phyloP scores from a whole-genome alignment of 768 basidiomycete genomes.

The Trametes villosa region DNA sequence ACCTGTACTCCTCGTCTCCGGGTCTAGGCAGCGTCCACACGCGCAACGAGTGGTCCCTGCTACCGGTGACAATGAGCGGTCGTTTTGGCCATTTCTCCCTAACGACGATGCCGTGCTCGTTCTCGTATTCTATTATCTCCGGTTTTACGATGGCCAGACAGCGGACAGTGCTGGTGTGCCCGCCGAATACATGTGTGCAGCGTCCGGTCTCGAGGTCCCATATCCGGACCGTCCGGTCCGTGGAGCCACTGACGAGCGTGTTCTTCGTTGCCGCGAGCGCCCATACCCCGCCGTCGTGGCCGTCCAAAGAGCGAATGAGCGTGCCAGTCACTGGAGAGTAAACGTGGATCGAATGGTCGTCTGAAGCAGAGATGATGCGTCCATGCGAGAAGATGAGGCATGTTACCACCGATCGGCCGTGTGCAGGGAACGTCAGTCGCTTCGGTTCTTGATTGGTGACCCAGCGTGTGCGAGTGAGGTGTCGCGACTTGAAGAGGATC shows the following conservation, averaged over 20 bases:
- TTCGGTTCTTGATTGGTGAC: conserved; percentile 71
- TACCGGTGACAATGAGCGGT: conserved; percentile 74
- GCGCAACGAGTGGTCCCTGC: conserved; percentile 65
- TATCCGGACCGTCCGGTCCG: conserved; percentile 90
- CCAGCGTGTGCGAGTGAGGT: conserved; percentile 82
- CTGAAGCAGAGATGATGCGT: conserved; percentile 95
- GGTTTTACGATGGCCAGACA: conserved; percentile 97
- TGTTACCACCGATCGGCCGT: conserved; percentile 91
- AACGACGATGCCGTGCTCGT: conserved; percentile 59
- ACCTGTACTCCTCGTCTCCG: conserved; percentile 76
- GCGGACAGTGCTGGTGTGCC: conserved; percentile 95
- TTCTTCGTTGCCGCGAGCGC: conserved; percentile 90
- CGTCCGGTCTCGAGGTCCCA: conserved; percentile 83
- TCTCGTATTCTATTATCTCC: conserved; percentile 77
- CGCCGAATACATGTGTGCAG: conserved; percentile 93
- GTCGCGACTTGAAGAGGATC: conserved; percentile 89
- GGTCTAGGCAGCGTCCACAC: conserved; percentile 72
- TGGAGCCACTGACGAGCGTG: conserved; percentile 88
- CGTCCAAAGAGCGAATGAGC: conserved; percentile 73
- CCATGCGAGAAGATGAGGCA: conserved; percentile 94
- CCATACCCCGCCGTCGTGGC: conserved; percentile 97
- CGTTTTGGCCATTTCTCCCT: conserved; percentile 77
- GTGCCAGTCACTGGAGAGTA: conserved; percentile 87
- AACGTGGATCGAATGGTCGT: conserved; percentile 96
- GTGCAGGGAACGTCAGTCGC: conserved; percentile 83